Base-by-base conservation (phyloP, 331 rosid genomes). In the Malus hybrid region DNA sequence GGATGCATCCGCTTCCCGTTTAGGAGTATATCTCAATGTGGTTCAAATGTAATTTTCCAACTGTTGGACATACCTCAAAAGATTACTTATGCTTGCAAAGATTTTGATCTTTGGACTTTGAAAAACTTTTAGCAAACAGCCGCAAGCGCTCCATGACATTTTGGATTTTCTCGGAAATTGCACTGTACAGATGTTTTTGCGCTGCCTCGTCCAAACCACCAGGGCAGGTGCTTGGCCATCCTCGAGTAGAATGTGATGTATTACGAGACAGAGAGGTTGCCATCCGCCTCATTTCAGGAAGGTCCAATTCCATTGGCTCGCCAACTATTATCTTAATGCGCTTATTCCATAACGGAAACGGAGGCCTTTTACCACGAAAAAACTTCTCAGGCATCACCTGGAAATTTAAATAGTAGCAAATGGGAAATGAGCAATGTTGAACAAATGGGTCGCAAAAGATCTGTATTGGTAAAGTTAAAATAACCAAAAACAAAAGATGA, bases 361-460 rank as follows among this genome's bases (percentile, higher is more conserved):
- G 91, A 79, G 99, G 91, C 75, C 98, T 86, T 87, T 88, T 90
- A 78, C 90, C 93, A 73, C 84, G 87, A 39, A 75, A 48, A 78
- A 24, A 89, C 13, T 92, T 89, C 83, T 90, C 93, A 34, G 99
- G 99, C 98, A 95, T 90, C 82, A 92, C 90, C 97, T 91, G 83
- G 28, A 75, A 83, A 79, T 67, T 74, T 72, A 73, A 80, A 77
- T 55, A 71, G 69, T 61, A 72, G 19, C 62, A 67, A 20, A 71
- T 73, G 71, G 78, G 69, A 74, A 62, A 55, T 46, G 33, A 72
- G 74, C 74, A 74, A 39, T 77, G 75, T 80, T 72, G 76, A 78
- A 65, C 70, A 77, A 56, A 28, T 27, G 57, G 31, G 39, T n/a
- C 70, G 65, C 19, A 8, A 44, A 42, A 56, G 73, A 77, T 44